phyloP scores from a whole-genome alignment of 345 rosid genomes.

The Eucalyptus marginata region DNA sequence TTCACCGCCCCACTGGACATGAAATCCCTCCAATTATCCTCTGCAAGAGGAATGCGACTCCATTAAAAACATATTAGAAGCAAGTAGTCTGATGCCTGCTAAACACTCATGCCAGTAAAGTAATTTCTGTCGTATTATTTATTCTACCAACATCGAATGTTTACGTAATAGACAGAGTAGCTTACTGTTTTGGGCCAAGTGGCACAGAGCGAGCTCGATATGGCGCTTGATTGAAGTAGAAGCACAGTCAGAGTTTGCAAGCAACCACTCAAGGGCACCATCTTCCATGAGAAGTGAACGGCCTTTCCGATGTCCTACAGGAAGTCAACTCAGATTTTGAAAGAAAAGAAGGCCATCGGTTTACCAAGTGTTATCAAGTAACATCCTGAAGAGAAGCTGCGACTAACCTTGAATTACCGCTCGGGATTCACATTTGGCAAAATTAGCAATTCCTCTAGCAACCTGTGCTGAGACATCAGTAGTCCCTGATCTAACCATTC shows the following conservation, averaged over 20 bases:
- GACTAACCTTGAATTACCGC: constrained; percentile 57
- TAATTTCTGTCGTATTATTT: neutral
- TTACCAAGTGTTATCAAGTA: neutral
- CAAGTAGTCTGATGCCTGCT: neutral
- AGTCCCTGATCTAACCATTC: constrained; percentile 46
- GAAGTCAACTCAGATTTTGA: neutral
- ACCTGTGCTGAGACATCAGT: constrained; percentile 79
- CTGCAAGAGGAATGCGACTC: constrained; percentile 17
- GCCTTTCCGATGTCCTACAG: constrained; percentile 66
- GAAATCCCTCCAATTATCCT: constrained; percentile 60
- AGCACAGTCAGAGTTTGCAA: constrained; percentile 34
- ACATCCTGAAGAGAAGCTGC: neutral
- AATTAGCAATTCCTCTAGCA: constrained; percentile 94
- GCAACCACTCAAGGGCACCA: constrained; percentile 71
- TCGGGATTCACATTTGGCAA: constrained; percentile 93
- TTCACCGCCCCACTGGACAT: constrained; percentile 40
- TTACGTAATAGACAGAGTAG: neutral
- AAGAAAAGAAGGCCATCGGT: neutral
- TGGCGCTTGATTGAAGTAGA: constrained; percentile 69
- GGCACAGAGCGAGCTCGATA: constrained; percentile 86
- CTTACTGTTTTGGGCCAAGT: constrained; percentile 87
- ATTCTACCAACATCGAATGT: neutral
- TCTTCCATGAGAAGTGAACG: constrained; percentile 75
- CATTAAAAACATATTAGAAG: neutral
- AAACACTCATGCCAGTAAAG: neutral